These are phyloP conservation scores for Talaromyces sp. DNA, from an alignment of 2,329 filamentous ascomycete genomes.

Conservation along the genomic window DNA sequence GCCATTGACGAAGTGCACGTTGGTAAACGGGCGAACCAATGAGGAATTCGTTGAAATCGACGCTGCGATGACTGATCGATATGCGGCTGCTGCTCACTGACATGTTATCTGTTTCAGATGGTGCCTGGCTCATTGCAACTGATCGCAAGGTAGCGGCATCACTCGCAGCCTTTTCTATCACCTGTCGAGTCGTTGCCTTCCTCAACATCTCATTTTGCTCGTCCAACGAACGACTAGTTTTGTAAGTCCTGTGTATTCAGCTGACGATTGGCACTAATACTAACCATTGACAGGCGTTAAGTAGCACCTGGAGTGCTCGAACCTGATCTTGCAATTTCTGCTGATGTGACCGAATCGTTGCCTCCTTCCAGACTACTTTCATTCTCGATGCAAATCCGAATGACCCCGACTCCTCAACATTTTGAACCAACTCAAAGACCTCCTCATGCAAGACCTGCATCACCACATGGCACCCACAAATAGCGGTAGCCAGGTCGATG, in stretches of 20 bases:
- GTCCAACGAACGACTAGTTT: constrained; percentile 6
- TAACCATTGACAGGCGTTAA: constrained; percentile 45
- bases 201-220: background rate
- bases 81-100: too few species aligned
- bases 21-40: constrained; percentile 30
- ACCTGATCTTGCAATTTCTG: constrained; percentile 41
- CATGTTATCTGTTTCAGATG: too few species aligned
- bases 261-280: background rate
- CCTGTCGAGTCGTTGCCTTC: too few species aligned
- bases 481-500: constrained; percentile 35
- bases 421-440: constrained; percentile 33
- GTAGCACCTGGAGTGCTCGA: constrained; percentile 40
- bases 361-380: constrained; percentile 42
- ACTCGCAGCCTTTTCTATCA: too few species aligned
- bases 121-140: too few species aligned
- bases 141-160: too few species aligned
- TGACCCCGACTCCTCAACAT: constrained; percentile 19
- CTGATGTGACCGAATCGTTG: constrained; percentile 39
- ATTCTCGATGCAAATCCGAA: constrained; percentile 31
- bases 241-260: constrained; percentile 5
- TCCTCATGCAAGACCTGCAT: constrained; percentile 42
- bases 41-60: constrained; percentile 26
- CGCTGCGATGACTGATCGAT: too few species aligned
- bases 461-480: constrained; percentile 39
- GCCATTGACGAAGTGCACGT: constrained; percentile 16